Evolutionary conservation across 2,329 filamentous ascomycete species (phyloP), one percentile per base, ranked within the genome.

Genomic region (Fusarium beomiforme): DNA sequence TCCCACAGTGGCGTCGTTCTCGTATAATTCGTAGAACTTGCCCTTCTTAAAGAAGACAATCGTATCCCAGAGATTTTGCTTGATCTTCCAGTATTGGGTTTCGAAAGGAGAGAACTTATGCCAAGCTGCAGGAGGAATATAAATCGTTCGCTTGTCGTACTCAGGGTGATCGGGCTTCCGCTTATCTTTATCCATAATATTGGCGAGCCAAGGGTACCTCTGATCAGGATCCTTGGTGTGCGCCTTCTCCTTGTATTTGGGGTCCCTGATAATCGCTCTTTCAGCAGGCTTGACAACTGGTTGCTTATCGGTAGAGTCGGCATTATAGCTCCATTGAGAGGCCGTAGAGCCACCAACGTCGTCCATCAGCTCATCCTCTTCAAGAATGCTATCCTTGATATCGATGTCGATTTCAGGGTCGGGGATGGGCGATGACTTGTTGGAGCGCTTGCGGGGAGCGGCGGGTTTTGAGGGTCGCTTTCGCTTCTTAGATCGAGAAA

Each of bases 1-100:
- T 8, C 96, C 96, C 60, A 98, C 91, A 0, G 95, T 97, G 8
- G 96, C 96, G 81, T 99, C 96, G 67, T 98, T 97, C 80, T 99
- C 96, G 78, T 98, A 99, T 0, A 99, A 87, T 79, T 99, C 96
- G 78, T 98, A 99, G 81, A 99, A 99, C 77, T 99, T 99, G 77
- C 96, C 96, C 85, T 99, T 99, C 82, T 98, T 99, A 90, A 99
- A 99, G 83, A 99, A 99, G 19, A 99, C 95, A 47, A 99, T 92
- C 0, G 95, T 98, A 73, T 98, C 94, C 93, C 93, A 98, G 72
- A 97, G 93, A 75, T 98, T 98, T 80, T 95, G 93, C 83, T 99
- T 99, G 81, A 99, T 98, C 77, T 97, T 94, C 96, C 96, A 99
- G 80, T 99, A 99, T 79, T 99, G 96, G 80, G 94, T 97, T 82